Percentiles rank a stretch among this genome's conserved stretches.
These are phyloP conservation scores for Polytrichum formosum DNA, from an alignment of 225 moss, liverwort and hornwort species.

Conservation along the genomic window DNA sequence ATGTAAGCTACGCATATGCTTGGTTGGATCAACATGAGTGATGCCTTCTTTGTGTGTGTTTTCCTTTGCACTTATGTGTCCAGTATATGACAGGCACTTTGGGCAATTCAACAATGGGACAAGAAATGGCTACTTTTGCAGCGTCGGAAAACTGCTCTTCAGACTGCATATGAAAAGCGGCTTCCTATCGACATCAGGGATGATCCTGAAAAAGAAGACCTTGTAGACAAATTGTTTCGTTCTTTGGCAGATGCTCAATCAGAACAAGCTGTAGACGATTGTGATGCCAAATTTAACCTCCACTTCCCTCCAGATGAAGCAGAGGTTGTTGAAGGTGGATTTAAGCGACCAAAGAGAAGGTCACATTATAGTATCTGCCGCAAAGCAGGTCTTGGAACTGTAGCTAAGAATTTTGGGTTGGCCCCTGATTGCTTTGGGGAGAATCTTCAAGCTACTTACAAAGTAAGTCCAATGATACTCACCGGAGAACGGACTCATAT, in stretches of 20 bases:
- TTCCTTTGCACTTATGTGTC: conserved; percentile 1
- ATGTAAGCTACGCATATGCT: not conserved
- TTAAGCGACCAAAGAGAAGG: conserved; percentile 83
- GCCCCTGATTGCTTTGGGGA: conserved; percentile 80
- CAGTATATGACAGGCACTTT: conserved; percentile 60
- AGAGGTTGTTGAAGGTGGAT: conserved; percentile 66
- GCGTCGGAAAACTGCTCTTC: conserved; percentile 65
- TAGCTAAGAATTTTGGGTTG: conserved; percentile 76
- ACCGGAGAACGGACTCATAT: too few species aligned
- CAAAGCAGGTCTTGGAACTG: conserved; percentile 68
- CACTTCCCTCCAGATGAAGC: conserved; percentile 74
- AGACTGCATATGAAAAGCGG: conserved; percentile 63
- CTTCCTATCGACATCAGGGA: conserved; percentile 36
- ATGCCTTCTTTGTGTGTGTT: not conserved
- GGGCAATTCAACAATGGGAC: conserved; percentile 89
- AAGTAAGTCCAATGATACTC: conserved; percentile 35
- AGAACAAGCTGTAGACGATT: conserved; percentile 80
- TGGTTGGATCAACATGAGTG: conserved; percentile 4
- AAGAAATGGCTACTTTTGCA: conserved; percentile 82
- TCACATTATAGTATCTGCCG: conserved; percentile 72
- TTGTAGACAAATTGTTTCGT: conserved; percentile 50
- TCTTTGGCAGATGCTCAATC: conserved; percentile 66
- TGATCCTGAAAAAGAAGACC: conserved; percentile 45
- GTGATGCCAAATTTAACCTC: conserved; percentile 90
- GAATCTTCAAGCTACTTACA: conserved; percentile 80